Evolutionary conservation across 352 stramenopile genomes (phyloP).

Genomic region (Globisporangium perplexum): DNA sequence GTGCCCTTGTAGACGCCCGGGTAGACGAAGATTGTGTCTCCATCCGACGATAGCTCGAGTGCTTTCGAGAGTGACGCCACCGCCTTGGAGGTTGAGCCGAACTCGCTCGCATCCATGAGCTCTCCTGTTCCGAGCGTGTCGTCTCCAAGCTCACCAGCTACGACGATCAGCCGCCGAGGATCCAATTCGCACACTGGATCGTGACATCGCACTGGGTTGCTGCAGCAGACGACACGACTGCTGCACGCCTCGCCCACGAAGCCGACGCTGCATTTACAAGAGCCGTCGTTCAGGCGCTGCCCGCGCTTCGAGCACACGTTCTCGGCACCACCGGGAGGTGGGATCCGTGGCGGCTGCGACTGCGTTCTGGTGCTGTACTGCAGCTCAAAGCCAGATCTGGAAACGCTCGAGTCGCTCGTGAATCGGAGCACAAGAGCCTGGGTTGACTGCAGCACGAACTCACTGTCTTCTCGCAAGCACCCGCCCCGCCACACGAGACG

Average conservation of each 20-base stretch:
- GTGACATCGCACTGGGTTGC: conserved; percentile 25
- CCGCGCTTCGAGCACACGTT: conserved; percentile 37
- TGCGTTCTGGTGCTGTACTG: conserved; percentile 32
- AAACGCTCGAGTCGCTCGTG: conserved; percentile 33
- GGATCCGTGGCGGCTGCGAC: conserved; percentile 14
- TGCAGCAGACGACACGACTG: conserved; percentile 59
- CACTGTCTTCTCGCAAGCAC: conserved; percentile 26
- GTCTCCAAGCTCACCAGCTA: conserved; percentile 48
- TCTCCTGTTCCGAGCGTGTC: conserved; percentile 39
- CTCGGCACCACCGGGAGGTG: conserved; percentile 18
- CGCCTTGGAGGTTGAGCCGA: conserved; percentile 45
- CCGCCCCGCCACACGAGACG: conserved; percentile 45
- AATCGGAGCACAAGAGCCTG: conserved; percentile 31
- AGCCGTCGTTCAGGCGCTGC: conserved; percentile 19
- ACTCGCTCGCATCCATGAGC: conserved; percentile 50
- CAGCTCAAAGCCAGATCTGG: conserved; percentile 38
- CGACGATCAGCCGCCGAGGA: conserved; percentile 32
- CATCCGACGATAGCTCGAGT: conserved; percentile 24
- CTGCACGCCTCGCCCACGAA: conserved; percentile 65
- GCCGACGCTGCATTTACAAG: conserved; percentile 54
- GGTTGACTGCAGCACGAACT: conserved; percentile 34
- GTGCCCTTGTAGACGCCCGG: conserved; percentile 38
- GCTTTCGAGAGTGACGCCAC: conserved; percentile 37
- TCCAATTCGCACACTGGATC: conserved; percentile 34
- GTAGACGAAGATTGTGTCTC: conserved; percentile 46